A percentile compares a stretch with the other conserved stretches of the same genome.
Conservation (phyloP, 225 moss, liverwort and hornwort species). For the Bryum argenteum region DNA sequence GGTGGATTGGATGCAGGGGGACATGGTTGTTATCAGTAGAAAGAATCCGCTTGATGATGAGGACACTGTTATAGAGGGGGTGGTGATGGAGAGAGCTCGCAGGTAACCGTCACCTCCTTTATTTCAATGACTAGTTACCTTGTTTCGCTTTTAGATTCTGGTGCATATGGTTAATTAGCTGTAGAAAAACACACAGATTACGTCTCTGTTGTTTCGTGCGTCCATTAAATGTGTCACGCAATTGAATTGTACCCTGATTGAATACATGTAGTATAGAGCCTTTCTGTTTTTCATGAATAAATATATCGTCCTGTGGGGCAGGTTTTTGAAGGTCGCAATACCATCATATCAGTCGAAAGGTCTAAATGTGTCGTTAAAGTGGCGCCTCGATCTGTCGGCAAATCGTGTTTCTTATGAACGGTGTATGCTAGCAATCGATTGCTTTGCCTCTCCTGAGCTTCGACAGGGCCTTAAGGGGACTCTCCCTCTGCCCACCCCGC, state of each 20-base stretch:
- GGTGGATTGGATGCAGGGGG: conserved; percentile 60
- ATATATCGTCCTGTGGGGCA: conserved; percentile 33
- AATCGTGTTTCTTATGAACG: conserved; percentile 88
- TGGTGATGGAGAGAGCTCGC: conserved; percentile 95
- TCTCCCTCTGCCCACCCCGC: conserved; percentile 31
- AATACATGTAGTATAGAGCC: neutral
- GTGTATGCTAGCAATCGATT: conserved; percentile 76
- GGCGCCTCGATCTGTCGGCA: conserved; percentile 93
- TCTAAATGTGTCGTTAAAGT: conserved; percentile 65
- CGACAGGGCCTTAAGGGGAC: conserved; percentile 65
- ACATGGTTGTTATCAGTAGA: conserved; percentile 84
- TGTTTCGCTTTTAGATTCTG: neutral
- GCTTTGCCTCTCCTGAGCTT: conserved; percentile 81
- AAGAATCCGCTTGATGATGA: conserved; percentile 81
- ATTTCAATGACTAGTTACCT: conserved; percentile 6
- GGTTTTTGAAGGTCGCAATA: conserved; percentile 83
- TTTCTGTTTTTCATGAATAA: neutral
- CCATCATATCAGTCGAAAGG: conserved; percentile 64
- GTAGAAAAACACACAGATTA: neutral
- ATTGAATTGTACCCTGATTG: conserved; percentile 14
- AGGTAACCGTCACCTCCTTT: conserved; percentile 48
- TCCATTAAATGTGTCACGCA: conserved; percentile 3
- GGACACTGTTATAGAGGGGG: conserved; percentile 78
- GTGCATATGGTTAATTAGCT: conserved; percentile 9
- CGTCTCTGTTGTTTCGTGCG: conserved; percentile 10